Evolutionary conservation across 1,284 basidiomycete genomes (phyloP), one percentile per base, ranked within the genome.

Genomic region (Rhodotorula sp.): DNA sequence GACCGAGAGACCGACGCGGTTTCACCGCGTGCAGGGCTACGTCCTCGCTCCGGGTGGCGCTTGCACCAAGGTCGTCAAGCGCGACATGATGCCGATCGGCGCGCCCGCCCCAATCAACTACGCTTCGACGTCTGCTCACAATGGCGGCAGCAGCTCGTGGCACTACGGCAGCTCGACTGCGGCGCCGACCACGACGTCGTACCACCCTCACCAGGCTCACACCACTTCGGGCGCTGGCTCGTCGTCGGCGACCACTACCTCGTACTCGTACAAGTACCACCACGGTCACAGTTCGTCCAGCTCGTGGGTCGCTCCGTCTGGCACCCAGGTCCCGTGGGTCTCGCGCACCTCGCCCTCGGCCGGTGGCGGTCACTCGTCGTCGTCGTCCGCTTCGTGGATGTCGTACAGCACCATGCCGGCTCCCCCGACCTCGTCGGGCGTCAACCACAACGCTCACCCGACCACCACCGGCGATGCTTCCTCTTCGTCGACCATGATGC

Each of bases 31-130:
- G 3, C 67, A 74, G 70, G 73, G 68, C 66, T 68, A 54, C 66
- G 63, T 64, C 64, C 60, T 75, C 30, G 63, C 70, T 17, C 67
- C 68, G n/a, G 70, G 60, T 26, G 73, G 70, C 49, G 42, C 51
- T 8, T 75, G 73, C 70, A 61, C 46, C 64, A 64, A 63, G 61
- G 44, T 72, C 60, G 66, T 58, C 58, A 75, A 75, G 68, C 73
- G 73, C 46, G 62, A 45, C 18, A 24, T 29, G 53, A 54, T 29
- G 24, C 22, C 22, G 24, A 51, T 51, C 10, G 59, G 67, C 33
- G 54, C 68, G 49, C 60, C 57, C 8, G 60, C 56, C 54, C 44
- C 53, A 6, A 33, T 56, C 53, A 42, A 45, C 37, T 37, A 57
- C 33, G 30, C 20, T 20, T n/a, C 46, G 15, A 20, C 37, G 30